Conservation (phyloP, 169 alveolate species). For the Plasmodium gaboni region DNA sequence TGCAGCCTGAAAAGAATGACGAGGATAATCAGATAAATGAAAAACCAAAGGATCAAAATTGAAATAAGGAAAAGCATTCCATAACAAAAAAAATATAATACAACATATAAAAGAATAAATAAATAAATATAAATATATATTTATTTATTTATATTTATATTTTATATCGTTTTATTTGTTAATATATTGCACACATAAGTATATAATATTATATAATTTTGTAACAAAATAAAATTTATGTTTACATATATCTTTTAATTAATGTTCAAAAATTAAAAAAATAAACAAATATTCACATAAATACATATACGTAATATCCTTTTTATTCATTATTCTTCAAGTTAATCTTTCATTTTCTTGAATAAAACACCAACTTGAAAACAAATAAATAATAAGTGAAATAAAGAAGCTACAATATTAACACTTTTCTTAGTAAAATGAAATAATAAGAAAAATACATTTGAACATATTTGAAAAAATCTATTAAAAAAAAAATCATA, state of each 20-base stretch:
- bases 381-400: conserved; percentile 21
- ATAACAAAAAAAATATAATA: background rate
- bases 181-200: too few species aligned
- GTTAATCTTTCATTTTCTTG: background rate
- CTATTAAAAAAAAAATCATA: conserved; percentile 43
- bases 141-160: too few species aligned
- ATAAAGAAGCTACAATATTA: conserved; percentile 21
- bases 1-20: background rate
- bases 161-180: too few species aligned
- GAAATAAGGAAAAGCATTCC: background rate
- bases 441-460: conserved; percentile 38
- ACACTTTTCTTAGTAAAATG: conserved; percentile 28
- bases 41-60: background rate
- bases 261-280: too few species aligned
- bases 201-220: too few species aligned
- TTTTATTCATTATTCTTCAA: background rate
- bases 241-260: too few species aligned
- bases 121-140: too few species aligned
- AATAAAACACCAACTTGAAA: conserved; percentile 27
- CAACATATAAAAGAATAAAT: too few species aligned
- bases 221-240: too few species aligned
- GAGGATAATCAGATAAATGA: background rate
- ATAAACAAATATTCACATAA: too few species aligned
- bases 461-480: conserved; percentile 43
- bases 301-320: too few species aligned